A percentile compares a stretch with the other conserved stretches of the same genome.
phyloP scores from a whole-genome alignment of 2,329 filamentous ascomycete genomes.

The Didymella exigua region DNA sequence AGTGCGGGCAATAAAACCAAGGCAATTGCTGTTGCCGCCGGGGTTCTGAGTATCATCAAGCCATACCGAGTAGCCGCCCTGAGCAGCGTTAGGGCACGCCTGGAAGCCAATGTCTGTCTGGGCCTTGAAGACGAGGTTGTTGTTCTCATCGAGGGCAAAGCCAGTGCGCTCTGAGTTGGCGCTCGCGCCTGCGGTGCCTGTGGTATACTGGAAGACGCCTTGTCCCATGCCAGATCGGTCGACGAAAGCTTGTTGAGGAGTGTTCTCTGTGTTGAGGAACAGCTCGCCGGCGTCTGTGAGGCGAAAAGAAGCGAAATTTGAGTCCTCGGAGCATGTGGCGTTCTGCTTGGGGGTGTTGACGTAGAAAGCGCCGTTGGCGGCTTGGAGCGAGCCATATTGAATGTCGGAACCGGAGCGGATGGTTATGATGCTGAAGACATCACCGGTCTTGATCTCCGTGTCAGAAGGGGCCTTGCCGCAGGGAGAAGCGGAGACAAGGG shows the following conservation, averaged over 20 bases:
- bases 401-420: constrained; percentile 58
- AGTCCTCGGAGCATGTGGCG: constrained; percentile 54
- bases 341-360: constrained; percentile 52
- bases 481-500: constrained; percentile 37
- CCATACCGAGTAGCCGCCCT: constrained; percentile 47
- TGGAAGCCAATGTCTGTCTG: constrained; percentile 47
- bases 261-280: constrained; percentile 55
- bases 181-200: constrained; percentile 50
- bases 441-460: constrained; percentile 31
- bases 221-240: constrained; percentile 66
- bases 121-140: constrained; percentile 54
- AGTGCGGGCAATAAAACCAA: constrained; percentile 40
- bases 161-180: constrained; percentile 54
- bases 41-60: constrained; percentile 25
- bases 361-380: constrained; percentile 53
- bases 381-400: constrained; percentile 56
- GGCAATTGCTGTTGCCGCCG: constrained; percentile 43
- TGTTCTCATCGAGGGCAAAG: constrained; percentile 54
- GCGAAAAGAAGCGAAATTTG: constrained; percentile 57
- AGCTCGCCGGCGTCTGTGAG: constrained; percentile 52
- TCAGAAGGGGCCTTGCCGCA: constrained; percentile 22
- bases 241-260: constrained; percentile 58
- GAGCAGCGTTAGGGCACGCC: constrained; percentile 59
- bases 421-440: constrained; percentile 57
- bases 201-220: constrained; percentile 61